These are phyloP conservation scores for Ustilago nuda DNA, from an alignment of 1,284 basidiomycete genomes.

Conservation along the genomic window DNA sequence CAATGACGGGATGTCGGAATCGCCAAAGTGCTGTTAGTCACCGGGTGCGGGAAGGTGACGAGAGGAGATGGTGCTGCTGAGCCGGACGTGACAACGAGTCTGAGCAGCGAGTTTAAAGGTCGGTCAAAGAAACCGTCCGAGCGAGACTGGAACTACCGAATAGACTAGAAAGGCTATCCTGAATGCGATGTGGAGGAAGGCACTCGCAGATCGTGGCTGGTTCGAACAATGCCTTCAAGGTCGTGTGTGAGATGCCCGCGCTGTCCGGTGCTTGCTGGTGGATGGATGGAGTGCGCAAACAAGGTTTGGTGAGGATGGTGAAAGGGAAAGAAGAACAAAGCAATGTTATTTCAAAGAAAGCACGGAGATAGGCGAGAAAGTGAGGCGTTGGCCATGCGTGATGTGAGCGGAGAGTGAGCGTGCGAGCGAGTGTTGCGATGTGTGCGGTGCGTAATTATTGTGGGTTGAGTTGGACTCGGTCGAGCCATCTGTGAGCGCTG, in stretches of 20 bases:
- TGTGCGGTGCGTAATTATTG: constrained; percentile 8
- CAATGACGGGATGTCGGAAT: not conserved
- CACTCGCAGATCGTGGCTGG: not conserved
- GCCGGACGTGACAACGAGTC: no score
- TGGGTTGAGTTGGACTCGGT: constrained; percentile 1
- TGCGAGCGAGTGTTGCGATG: constrained; percentile 8
- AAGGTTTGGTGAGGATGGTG: constrained; percentile 10
- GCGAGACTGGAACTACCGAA: not conserved
- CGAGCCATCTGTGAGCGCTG: not conserved
- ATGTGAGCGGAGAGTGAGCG: not conserved
- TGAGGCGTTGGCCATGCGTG: constrained; percentile 2
- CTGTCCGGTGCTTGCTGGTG: not conserved
- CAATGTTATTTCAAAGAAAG: not conserved
- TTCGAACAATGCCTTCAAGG: not conserved
- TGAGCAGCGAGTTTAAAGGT: no score
- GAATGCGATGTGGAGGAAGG: not conserved
- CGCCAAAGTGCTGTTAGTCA: not conserved
- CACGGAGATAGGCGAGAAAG: not conserved
- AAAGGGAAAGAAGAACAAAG: not conserved
- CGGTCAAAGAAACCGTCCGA: not conserved
- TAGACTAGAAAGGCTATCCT: constrained; percentile 4
- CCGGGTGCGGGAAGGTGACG: not conserved
- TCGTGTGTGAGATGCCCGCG: not conserved
- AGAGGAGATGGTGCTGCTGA: no score
- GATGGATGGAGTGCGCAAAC: constrained; percentile 10